A percentile compares a stretch with the other conserved stretches of the same genome.
Evolutionary conservation across 371 early-diverging fungal species (phyloP).

Genomic region (Blastocladiella emersonii): DNA sequence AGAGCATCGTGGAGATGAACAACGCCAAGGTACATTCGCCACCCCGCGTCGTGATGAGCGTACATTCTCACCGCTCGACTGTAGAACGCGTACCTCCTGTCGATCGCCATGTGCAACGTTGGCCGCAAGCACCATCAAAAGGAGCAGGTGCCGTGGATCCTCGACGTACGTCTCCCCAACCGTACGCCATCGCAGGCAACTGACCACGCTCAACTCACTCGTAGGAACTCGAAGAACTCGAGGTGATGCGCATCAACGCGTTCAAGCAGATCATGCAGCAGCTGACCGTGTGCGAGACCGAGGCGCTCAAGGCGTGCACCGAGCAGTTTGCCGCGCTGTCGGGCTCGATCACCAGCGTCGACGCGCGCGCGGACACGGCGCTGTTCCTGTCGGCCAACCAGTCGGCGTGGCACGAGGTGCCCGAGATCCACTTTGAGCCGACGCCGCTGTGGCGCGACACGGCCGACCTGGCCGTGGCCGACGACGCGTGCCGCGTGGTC

Average conservation of each 20-base stretch:
- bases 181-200: background rate
- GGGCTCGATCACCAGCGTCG: slow-evolving; percentile 23
- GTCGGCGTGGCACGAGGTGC: slow-evolving; percentile 19
- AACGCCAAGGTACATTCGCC: slow-evolving; percentile 48
- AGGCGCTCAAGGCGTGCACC: slow-evolving; percentile 22
- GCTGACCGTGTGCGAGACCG: slow-evolving; percentile 30
- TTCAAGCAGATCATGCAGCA: slow-evolving; percentile 30
- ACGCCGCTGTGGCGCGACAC: slow-evolving; percentile 20
- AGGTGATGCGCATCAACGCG: slow-evolving; percentile 32
- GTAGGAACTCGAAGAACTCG: slow-evolving; percentile 46
- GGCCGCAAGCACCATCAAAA: slow-evolving; percentile 42
- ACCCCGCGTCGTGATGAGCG: background rate
- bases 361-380: slow-evolving; percentile 32
- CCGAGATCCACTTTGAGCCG: slow-evolving; percentile 23
- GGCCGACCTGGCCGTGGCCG: slow-evolving; percentile 29
- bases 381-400: slow-evolving; percentile 28
- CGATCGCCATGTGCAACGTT: slow-evolving; percentile 43
- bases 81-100: slow-evolving; percentile 50
- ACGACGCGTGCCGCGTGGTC: slow-evolving; percentile 38
- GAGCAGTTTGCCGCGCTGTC: slow-evolving; percentile 24
- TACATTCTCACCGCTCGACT: background rate
- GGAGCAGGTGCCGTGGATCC: slow-evolving; percentile 39
- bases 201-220: background rate
- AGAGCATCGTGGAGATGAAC: slow-evolving; percentile 56
- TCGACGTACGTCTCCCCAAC: slow-evolving; percentile 30